phyloP scores from a whole-genome alignment of 148 eudicot species.

The Rhododendron mucronatum region DNA sequence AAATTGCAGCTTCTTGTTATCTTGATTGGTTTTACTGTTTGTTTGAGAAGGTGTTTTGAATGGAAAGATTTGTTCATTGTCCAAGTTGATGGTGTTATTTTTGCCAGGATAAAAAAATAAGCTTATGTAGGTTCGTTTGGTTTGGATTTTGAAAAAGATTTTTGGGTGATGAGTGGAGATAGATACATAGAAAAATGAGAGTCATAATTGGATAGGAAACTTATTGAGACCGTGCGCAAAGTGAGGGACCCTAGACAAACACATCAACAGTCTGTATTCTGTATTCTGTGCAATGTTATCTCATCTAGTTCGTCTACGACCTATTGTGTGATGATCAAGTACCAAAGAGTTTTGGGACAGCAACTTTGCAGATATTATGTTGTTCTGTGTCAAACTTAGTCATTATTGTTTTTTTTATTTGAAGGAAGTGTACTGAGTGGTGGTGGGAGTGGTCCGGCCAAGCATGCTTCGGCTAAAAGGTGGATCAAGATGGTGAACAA shows the following conservation, averaged over 20 bases:
- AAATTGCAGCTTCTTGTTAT: background rate
- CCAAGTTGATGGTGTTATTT: background rate
- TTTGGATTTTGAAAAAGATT: background rate
- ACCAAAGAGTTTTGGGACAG: background rate
- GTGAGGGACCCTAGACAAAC: too few relatives aligned
- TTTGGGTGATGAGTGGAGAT: background rate
- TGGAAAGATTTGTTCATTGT: background rate
- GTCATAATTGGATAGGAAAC: too few relatives aligned
- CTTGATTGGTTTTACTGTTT: background rate
- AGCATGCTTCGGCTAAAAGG: conserved; percentile 50
- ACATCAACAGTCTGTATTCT: too few relatives aligned
- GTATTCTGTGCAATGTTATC: background rate
- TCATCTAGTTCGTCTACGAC: background rate
- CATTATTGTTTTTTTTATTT: background rate
- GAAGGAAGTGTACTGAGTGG: conserved; percentile 80
- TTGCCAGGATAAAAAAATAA: background rate
- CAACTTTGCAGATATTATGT: background rate
- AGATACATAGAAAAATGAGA: too few relatives aligned
- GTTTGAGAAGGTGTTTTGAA: background rate
- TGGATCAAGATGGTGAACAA: conserved; percentile 82
- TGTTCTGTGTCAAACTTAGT: background rate
- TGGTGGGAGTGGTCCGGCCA: conserved; percentile 75
- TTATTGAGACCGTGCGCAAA: too few relatives aligned
- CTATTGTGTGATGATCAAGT: background rate
- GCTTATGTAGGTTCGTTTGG: too few relatives aligned